Evolutionary conservation across 768 basidiomycete species (phyloP), one percentile per base, ranked within the genome.

Genomic region (Amanita phalloides): DNA sequence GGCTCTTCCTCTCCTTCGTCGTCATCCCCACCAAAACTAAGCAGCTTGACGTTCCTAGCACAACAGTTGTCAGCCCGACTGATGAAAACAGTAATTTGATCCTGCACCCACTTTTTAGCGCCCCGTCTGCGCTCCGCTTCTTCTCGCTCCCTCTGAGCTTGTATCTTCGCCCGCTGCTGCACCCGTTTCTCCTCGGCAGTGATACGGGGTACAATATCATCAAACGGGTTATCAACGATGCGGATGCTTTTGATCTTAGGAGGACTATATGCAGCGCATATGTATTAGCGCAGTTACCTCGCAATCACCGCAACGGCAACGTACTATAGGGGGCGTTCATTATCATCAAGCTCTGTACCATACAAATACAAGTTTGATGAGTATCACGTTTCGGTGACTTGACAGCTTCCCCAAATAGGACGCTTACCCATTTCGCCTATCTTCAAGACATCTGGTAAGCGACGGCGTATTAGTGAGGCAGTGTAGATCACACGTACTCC

Each of bases 191-290:
- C 96, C 2, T 82, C 90, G 1, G 93, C 92, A 1, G 96, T 99
- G 54, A 98, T 99, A 23, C 96, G 84, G 4, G 95, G 95, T 35
- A 93, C 78, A 57, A 98, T 96, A 61, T 98, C 94, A 49, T 85
- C 79, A 64, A 96, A 97, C 0, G 96, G 95, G 62, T 98, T 95
- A 49, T 96, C 92, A 28, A 91, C 62, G 48, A 99, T 87, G 8
- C 83, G 79, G 26, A 95, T 75, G 1, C 78, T 77, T 58, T 83
- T 86, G 64, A 99, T 95, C 63, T 87, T 93, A 0, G 95, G 93
- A 2, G 96, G 92, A 57, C 92, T 93, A 58, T 21, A 20, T 20
- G 41, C 20, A 17, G 10, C 10, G 5, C n/a, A n/a, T 36, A 53
- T 13, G 6, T 14, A 30, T 32, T 17, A 51, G 23, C 13, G 5